Conservation (phyloP, 768 basidiomycete genomes). For the Cyclocybe aegerita region DNA sequence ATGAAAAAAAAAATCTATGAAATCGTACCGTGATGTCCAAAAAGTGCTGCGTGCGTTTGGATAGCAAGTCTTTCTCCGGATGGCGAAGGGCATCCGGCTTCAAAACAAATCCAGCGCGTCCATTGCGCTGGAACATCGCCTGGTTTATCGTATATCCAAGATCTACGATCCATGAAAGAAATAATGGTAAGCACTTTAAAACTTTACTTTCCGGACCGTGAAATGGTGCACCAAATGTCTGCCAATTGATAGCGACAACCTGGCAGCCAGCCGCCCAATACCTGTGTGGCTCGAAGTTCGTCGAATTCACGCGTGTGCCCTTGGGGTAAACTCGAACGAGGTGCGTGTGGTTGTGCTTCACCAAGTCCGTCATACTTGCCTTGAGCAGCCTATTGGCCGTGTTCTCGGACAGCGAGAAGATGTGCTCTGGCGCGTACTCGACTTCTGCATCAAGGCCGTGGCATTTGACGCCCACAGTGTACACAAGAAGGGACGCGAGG, state of each 20-base stretch:
- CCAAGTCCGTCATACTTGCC: constrained; percentile 63
- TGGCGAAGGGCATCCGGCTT: constrained; percentile 78
- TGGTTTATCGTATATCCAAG: constrained; percentile 90
- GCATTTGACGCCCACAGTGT: constrained; percentile 95
- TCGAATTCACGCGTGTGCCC: constrained; percentile 75
- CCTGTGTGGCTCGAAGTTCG: constrained; percentile 85
- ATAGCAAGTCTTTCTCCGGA: constrained; percentile 59
- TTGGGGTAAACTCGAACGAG: constrained; percentile 86
- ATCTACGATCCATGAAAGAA: constrained; percentile 44
- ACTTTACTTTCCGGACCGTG: background rate
- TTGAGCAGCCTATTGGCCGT: constrained; percentile 76
- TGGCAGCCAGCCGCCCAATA: constrained; percentile 91
- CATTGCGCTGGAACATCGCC: constrained; percentile 93
- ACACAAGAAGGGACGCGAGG: constrained; percentile 78
- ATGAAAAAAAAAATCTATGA: background rate
- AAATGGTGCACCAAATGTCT: constrained; percentile 76
- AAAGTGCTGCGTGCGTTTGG: constrained; percentile 52
- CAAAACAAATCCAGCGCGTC: constrained; percentile 85
- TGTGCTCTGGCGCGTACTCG: constrained; percentile 80
- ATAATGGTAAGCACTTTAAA: background rate
- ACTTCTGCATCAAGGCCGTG: constrained; percentile 87
- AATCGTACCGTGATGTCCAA: constrained; percentile 55
- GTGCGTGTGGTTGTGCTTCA: constrained; percentile 85
- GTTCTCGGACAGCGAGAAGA: constrained; percentile 91
- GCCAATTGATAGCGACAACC: constrained; percentile 95